Base-by-base conservation (phyloP, 768 basidiomycete genomes). In the Gloeopeniophorella convolvens region DNA sequence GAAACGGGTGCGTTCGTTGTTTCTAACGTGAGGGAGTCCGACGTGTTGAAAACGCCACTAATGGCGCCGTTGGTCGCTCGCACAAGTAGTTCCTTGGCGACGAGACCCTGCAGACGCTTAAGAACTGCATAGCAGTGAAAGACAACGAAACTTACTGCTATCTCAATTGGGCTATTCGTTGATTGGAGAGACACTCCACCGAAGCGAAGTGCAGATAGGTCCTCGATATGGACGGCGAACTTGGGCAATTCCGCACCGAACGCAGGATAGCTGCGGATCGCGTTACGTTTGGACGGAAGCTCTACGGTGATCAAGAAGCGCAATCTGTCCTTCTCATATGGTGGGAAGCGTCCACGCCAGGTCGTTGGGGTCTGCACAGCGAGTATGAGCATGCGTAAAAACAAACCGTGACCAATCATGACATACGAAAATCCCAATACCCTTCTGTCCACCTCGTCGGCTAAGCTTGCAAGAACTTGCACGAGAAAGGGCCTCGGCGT, bases 401-500 rank as follows among this genome's bases (percentile, higher is more conserved):
- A 6, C 23, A 15, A 6, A 34, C 21, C 13, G 31, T 10, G 12
- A n/a, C 41, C 23, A 4, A 18, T 10, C 26, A 42, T 11, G 15
- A 61, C 70, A 50, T 45, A 70, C 73, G 34, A 64, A 72, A 47
- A 73, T 63, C 0, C 72, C 71, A 12, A 72, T 56, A 16, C 70
- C 72, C 31, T 66, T 50, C 32, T 62, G 51, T 8, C 61, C 55
- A 20, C 60, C 61, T 6, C 45, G 48, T 28, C 58, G 63, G 30
- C 54, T 52, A 1, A 73, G 58, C n/a, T 42, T 51, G 47, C 68
- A 71, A 13, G 71, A 57, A 4, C 61, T 55, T 16, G 65, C 64
- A n/a, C 58, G 56, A 5, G 60, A 55, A 2, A 70, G 63, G 9
- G 62, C 52, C 8, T 39, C 45, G 4, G 48, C 34, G 24, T 44